A percentile compares a stretch with the other conserved stretches of the same genome.
Conservation (phyloP, 345 rosid genomes). For the Citrus trifoliata region DNA sequence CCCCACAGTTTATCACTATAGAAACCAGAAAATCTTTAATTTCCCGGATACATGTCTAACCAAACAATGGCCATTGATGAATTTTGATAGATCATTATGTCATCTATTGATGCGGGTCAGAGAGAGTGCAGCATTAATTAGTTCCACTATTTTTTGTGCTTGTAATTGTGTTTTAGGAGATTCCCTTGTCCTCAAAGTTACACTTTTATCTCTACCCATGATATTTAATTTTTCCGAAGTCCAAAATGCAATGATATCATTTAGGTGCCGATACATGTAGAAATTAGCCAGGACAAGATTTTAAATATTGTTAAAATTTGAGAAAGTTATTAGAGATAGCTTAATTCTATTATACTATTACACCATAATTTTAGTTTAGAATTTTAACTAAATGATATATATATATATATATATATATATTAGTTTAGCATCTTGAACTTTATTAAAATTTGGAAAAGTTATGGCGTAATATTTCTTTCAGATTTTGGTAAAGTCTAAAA, state of each 20-base stretch:
- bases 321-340: too few relatives aligned
- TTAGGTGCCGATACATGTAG: not conserved
- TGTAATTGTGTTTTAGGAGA: slow-evolving; percentile 6
- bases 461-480: too few relatives aligned
- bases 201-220: not conserved
- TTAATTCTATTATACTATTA: too few relatives aligned
- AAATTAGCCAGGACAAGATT: too few relatives aligned
- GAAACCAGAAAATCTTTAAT: too few relatives aligned
- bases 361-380: too few relatives aligned
- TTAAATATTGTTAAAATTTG: too few relatives aligned
- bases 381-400: too few relatives aligned
- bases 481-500: too few relatives aligned
- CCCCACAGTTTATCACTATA: not conserved
- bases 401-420: too few relatives aligned
- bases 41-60: not conserved
- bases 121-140: slow-evolving; percentile 29
- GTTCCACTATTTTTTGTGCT: slow-evolving; percentile 13
- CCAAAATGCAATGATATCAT: slow-evolving; percentile 2
- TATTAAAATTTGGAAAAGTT: too few relatives aligned
- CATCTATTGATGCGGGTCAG: slow-evolving; percentile 7
- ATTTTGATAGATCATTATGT: not conserved
- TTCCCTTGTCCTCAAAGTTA: not conserved
- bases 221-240: not conserved
- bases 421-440: too few relatives aligned
- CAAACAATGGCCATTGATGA: not conserved